These are phyloP conservation scores for Adansonia digitata DNA, from an alignment of 345 rosid species.

Conservation along the genomic window DNA sequence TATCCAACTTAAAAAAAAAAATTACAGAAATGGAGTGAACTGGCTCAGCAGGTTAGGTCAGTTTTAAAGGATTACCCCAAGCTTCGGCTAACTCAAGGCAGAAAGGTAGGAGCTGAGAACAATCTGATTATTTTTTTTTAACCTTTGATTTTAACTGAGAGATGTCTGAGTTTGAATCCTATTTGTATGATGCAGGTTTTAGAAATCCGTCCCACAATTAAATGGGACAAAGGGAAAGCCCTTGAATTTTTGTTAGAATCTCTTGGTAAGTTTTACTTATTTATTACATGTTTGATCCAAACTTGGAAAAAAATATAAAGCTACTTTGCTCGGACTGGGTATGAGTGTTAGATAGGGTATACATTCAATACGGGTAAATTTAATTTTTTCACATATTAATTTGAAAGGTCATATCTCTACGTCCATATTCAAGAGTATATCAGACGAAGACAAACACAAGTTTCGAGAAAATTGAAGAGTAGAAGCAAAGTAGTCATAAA, in stretches of 20 bases:
- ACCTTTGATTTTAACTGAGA: neutral
- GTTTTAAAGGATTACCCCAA: slow-evolving; percentile 65
- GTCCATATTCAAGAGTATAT: too few relatives aligned
- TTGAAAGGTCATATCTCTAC: too few relatives aligned
- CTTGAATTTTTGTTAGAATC: slow-evolving; percentile 85
- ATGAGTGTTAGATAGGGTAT: too few relatives aligned
- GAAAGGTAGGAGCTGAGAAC: slow-evolving; percentile 41
- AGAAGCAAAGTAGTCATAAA: too few relatives aligned
- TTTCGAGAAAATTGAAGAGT: too few relatives aligned
- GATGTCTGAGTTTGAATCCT: slow-evolving; percentile 7
- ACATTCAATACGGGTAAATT: too few relatives aligned
- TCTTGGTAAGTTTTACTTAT: slow-evolving; percentile 49
- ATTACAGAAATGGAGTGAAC: slow-evolving; percentile 75
- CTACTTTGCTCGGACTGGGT: too few relatives aligned
- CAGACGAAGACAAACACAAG: too few relatives aligned
- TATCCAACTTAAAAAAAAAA: neutral
- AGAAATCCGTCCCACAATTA: slow-evolving; percentile 81
- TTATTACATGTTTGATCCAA: neutral
- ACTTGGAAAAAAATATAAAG: too few relatives aligned
- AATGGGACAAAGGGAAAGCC: slow-evolving; percentile 98
- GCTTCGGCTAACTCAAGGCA: slow-evolving; percentile 67
- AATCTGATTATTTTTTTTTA: neutral
- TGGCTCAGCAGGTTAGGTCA: slow-evolving; percentile 57
- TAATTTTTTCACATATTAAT: too few relatives aligned
- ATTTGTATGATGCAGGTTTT: slow-evolving; percentile 47